Evolutionary conservation across 225 moss, liverwort and hornwort genomes (phyloP).

Genomic region (Pseudoscleropodium purum): DNA sequence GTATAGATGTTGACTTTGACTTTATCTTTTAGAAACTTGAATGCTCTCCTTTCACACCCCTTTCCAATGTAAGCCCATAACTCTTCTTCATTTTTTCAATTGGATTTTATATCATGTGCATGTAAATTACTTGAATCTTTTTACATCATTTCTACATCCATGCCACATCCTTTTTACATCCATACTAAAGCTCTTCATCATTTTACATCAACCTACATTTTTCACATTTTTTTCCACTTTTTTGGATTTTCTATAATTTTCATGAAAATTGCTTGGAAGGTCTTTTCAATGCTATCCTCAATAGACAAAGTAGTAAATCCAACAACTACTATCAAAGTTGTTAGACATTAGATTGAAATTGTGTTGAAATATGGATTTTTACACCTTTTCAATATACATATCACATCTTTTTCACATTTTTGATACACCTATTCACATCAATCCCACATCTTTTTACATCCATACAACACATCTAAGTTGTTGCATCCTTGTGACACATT

Average conservation of each 20-base stretch:
- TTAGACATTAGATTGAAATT: fast-evolving
- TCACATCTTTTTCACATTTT: not conserved
- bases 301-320: fast-evolving
- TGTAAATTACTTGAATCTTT: not conserved
- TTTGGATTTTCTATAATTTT: not conserved
- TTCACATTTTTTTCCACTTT: not conserved
- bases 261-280: not conserved
- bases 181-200: not conserved
- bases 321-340: not conserved
- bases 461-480: fast-evolving
- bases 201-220: not conserved
- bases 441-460: no score
- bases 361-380: fast-evolving
- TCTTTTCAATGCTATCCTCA: not conserved
- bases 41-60: not conserved
- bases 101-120: no score
- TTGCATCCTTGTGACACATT: no score
- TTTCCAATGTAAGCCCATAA: fast-evolving
- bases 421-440: not conserved
- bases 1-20: not conserved
- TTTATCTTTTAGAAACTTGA: not conserved
- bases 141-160: no score
- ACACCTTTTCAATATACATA: not conserved
- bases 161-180: not conserved
- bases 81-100: not conserved